Conservation (phyloP, 225 moss, liverwort and hornwort genomes). For the Bryum argenteum region DNA sequence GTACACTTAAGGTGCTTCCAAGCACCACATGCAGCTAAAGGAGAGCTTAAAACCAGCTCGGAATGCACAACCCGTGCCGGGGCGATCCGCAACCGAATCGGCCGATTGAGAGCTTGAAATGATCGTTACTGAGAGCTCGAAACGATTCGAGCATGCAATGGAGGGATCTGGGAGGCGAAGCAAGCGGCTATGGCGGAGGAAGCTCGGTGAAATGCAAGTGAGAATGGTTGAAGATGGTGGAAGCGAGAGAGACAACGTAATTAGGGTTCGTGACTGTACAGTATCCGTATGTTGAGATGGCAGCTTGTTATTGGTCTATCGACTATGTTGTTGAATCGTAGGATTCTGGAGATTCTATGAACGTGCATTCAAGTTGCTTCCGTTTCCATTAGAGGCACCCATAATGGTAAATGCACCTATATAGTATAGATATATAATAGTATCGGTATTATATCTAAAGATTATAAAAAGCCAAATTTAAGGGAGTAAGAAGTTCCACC, state of each 20-base stretch:
- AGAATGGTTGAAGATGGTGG: not conserved
- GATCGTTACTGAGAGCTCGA: too few relatives aligned
- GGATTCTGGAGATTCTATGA: not conserved
- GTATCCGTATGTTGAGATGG: conserved; percentile 17
- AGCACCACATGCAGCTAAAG: conserved; percentile 21
- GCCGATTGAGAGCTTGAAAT: conserved; percentile 17
- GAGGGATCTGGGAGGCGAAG: not conserved
- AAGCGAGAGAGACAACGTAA: conserved; percentile 34
- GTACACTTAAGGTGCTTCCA: conserved; percentile 23
- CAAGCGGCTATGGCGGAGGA: conserved; percentile 20
- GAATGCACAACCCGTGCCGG: not conserved
- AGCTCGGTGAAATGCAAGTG: not conserved
- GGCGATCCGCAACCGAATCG: conserved; percentile 31
- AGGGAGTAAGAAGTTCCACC: too few relatives aligned
- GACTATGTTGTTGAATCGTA: conserved; percentile 2
- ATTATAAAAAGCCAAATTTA: too few relatives aligned
- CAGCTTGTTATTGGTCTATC: conserved; percentile 4
- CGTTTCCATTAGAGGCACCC: too few relatives aligned
- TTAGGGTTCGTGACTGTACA: conserved; percentile 29
- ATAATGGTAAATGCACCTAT: too few relatives aligned
- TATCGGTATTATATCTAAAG: too few relatives aligned
- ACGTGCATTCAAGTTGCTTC: not conserved
- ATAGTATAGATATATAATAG: too few relatives aligned
- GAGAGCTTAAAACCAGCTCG: conserved; percentile 18
- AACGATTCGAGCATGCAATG: not conserved